Evolutionary conservation across 768 basidiomycete genomes (phyloP), one percentile per base, ranked within the genome.

Genomic region (Cyathus striatus): DNA sequence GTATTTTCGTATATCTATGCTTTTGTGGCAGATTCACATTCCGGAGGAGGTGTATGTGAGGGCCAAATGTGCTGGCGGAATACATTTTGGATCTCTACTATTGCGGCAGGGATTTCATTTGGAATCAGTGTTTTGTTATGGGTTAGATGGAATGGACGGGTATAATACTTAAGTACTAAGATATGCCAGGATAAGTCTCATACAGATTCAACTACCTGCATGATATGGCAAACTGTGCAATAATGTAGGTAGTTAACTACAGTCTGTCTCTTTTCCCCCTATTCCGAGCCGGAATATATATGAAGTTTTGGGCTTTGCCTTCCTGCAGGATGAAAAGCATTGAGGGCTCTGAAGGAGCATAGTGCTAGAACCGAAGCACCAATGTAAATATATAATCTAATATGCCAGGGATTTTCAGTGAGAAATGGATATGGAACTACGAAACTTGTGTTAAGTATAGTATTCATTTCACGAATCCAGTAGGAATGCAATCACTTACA

Each of bases 401-500:
- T 61, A 6, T 54, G 49, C 16, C 81, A 63, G 0, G 77, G 63
- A 54, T 73, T 81, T 14, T 81, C 50, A 0, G 80, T 86, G 45
- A 92, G 66, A 65, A 92, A 91, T 0, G 90, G 90, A 61, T 92
- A 91, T 21, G 89, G 86, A 65, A 90, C 86, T 86, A 43, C 4
- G 38, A 38, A 13, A 30, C 26, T 16, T 17, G 26, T 23, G 40
- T 53, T 13, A 39, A 32, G 27, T 22, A 30, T 10, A 30, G 17
- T 17, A 35, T 22, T n/a, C 21, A 21, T 12, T 35, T n/a, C 7
- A 44, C 35, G 20, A 20, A 14, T 14, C 7, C 12, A 35, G 5
- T 26, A 12, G 33, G 16, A 40, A 40, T 21, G 33, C 6, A 14
- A n/a, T n/a, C n/a, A 73, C 81, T 62, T 48, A 87, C 83, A 88